phyloP scores from a whole-genome alignment of 2,329 filamentous ascomycete genomes.

The Pseudocercospora fijiensis region DNA sequence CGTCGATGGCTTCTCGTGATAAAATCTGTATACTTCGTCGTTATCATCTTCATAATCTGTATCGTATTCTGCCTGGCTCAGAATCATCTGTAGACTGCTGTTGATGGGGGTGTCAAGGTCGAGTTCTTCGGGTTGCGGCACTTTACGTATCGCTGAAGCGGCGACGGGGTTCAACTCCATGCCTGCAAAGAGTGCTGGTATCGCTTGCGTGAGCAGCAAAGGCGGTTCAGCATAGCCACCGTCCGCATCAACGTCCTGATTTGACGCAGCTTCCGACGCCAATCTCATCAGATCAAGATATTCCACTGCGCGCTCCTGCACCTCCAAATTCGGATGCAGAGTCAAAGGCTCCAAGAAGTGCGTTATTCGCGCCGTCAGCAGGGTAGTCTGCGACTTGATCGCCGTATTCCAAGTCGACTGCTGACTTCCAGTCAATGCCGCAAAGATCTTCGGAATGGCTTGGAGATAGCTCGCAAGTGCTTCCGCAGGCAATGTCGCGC shows the following conservation, averaged over 20 bases:
- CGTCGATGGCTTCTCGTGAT: conserved; percentile 44
- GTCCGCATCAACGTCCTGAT: conserved; percentile 57
- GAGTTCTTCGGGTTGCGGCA: conserved; percentile 72
- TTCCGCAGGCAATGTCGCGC: conserved; percentile 57
- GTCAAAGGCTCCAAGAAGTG: conserved; percentile 77
- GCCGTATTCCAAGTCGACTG: conserved; percentile 67
- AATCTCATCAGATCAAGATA: conserved; percentile 87
- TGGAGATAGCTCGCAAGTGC: conserved; percentile 80
- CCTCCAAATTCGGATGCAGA: conserved; percentile 82
- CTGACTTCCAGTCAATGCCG: conserved; percentile 66
- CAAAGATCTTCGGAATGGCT: conserved; percentile 81
- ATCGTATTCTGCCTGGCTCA: conserved; percentile 54
- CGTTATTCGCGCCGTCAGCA: conserved; percentile 78
- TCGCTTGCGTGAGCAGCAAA: conserved; percentile 81
- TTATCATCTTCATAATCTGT: conserved; percentile 43
- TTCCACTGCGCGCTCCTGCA: conserved; percentile 91
- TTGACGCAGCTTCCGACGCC: conserved; percentile 74
- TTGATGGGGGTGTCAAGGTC: conserved; percentile 84
- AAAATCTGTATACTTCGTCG: conserved; percentile 49
- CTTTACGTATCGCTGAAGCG: conserved; percentile 75
- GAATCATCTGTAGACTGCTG: conserved; percentile 64
- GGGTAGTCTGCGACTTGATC: conserved; percentile 69
- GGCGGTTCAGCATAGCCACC: conserved; percentile 74
- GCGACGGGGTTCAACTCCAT: conserved; percentile 92
- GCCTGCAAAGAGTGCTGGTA: conserved; percentile 81